Percentiles rank a stretch among this genome's conserved stretches.
phyloP scores from a whole-genome alignment of 2,329 filamentous ascomycete genomes.

The Amauroascus niger region DNA sequence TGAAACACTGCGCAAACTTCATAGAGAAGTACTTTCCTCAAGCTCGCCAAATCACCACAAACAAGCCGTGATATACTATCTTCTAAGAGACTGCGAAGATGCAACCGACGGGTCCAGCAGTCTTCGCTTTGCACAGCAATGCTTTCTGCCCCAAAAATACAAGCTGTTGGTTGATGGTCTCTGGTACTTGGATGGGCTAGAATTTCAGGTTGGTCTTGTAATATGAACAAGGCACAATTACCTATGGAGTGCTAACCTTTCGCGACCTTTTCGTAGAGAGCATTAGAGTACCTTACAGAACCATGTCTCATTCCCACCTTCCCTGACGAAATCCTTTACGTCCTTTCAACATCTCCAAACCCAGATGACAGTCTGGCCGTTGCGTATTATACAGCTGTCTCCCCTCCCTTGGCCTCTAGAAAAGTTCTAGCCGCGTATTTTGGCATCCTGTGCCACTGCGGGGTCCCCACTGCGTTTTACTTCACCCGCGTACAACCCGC shows the following conservation, averaged over 20 bases:
- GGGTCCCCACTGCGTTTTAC: constrained; percentile 61
- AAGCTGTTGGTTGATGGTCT: constrained; percentile 71
- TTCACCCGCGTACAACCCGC: constrained; percentile 60
- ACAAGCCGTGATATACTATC: constrained; percentile 72
- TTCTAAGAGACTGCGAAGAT: constrained; percentile 63
- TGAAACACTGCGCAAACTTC: constrained; percentile 56
- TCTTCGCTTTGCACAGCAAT: constrained; percentile 49
- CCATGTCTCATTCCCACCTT: constrained; percentile 73
- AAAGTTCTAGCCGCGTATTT: constrained; percentile 59
- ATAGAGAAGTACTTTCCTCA: constrained; percentile 58
- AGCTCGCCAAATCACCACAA: constrained; percentile 64
- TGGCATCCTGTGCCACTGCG: constrained; percentile 56
- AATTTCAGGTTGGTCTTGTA: constrained; percentile 50
- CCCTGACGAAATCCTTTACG: constrained; percentile 67
- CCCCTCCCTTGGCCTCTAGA: constrained; percentile 58
- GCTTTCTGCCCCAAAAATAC: constrained; percentile 64
- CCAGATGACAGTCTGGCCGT: constrained; percentile 57
- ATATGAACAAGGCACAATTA: neutral
- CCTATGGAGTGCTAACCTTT: neutral
- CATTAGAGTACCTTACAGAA: constrained; percentile 67
- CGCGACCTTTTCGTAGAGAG: constrained; percentile 39
- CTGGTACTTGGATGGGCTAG: constrained; percentile 65
- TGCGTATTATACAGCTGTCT: constrained; percentile 68
- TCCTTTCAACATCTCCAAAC: constrained; percentile 53
- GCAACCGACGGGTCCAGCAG: constrained; percentile 40